These are phyloP conservation scores for Tulasnella sp. DNA, from an alignment of 768 basidiomycete species.

Conservation along the genomic window DNA sequence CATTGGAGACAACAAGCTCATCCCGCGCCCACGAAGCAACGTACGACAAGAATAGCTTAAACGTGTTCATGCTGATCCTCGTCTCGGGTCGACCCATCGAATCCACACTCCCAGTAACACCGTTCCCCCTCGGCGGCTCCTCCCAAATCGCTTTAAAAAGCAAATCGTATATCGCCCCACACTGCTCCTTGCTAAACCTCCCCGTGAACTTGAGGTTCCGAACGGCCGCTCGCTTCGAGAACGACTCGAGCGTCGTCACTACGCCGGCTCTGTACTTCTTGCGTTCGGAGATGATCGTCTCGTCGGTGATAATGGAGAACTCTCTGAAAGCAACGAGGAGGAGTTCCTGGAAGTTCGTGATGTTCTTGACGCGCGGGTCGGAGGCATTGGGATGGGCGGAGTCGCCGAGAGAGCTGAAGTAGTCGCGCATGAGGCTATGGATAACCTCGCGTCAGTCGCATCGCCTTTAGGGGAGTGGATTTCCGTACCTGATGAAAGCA, in stretches of 20 bases:
- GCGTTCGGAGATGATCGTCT: slow-evolving; percentile 80
- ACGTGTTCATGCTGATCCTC: slow-evolving; percentile 72
- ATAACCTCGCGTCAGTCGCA: background rate
- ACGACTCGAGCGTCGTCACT: slow-evolving; percentile 83
- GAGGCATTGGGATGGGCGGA: slow-evolving; percentile 84
- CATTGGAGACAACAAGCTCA: slow-evolving; percentile 85
- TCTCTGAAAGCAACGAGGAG: slow-evolving; percentile 96
- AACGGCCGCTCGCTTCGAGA: slow-evolving; percentile 83
- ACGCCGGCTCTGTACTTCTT: slow-evolving; percentile 79
- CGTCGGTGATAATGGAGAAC: slow-evolving; percentile 92
- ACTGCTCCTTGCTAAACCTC: slow-evolving; percentile 77
- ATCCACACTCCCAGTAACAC: slow-evolving; percentile 18
- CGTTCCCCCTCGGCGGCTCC: slow-evolving; percentile 31
- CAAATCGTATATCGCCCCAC: slow-evolving; percentile 63
- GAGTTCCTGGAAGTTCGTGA: slow-evolving; percentile 95
- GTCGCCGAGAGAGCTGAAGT: slow-evolving; percentile 86
- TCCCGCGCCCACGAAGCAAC: slow-evolving; percentile 92
- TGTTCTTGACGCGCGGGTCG: slow-evolving; percentile 83
- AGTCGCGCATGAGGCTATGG: slow-evolving; percentile 83
- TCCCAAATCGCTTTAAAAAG: slow-evolving; percentile 70
- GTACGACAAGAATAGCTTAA: slow-evolving; percentile 82
- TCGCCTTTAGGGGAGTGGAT: background rate
- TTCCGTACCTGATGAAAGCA: slow-evolving; percentile 76
- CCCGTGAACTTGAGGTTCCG: slow-evolving; percentile 74
- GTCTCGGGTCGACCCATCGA: slow-evolving; percentile 77